Percentiles rank a stretch among this genome's conserved stretches.
These are phyloP conservation scores for Arabidopsis suecica DNA, from an alignment of 345 rosid genomes.

Conservation along the genomic window DNA sequence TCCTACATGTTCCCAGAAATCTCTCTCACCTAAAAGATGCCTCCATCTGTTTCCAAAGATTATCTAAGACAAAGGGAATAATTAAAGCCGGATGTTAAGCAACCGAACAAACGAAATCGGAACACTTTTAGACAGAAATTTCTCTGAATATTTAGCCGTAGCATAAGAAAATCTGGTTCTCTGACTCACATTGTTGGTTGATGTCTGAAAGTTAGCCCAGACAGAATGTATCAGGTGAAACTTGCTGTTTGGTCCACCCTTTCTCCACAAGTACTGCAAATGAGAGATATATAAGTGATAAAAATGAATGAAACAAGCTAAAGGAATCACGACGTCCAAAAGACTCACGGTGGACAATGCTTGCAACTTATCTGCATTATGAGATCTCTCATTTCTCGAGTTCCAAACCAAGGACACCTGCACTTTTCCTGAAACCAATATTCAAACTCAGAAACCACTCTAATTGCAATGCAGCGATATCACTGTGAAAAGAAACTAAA, in stretches of 20 bases:
- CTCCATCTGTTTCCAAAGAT: conserved; percentile 97
- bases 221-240: conserved; percentile 75
- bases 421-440: conserved; percentile 67
- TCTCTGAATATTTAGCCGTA: not conserved
- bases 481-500: conserved; percentile 4
- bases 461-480: not conserved
- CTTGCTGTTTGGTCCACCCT: conserved; percentile 72
- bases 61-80: conserved; percentile 52
- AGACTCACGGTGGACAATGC: conserved; percentile 77
- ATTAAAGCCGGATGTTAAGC: not conserved
- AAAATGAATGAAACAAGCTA: not conserved
- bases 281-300: conserved; percentile 8
- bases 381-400: conserved; percentile 82
- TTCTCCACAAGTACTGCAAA: conserved; percentile 86
- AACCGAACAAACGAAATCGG: not conserved
- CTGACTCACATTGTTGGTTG: conserved; percentile 81
- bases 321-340: not conserved
- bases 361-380: conserved; percentile 65
- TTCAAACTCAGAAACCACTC: conserved; percentile 15
- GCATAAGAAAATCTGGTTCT: conserved; percentile 11
- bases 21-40: conserved; percentile 88
- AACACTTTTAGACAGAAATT: conserved; percentile 14
- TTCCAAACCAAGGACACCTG: conserved; percentile 94
- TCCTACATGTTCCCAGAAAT: conserved; percentile 95
- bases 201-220: conserved; percentile 98